phyloP scores from a whole-genome alignment of 768 basidiomycete genomes.

The Tricholoma terreum region DNA sequence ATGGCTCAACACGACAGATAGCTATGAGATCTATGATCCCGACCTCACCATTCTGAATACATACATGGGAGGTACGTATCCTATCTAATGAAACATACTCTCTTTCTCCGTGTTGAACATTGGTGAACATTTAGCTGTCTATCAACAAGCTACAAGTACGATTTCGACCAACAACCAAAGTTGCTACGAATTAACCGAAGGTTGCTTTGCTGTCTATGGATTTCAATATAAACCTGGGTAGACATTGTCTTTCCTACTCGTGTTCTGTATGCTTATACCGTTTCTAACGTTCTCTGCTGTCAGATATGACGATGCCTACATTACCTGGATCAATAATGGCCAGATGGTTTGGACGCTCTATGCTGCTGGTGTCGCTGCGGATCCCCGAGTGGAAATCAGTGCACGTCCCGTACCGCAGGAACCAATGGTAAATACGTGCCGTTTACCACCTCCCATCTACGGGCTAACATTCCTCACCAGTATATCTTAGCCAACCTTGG shows the following conservation, averaged over 20 bases:
- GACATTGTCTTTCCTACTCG: constrained; percentile 22
- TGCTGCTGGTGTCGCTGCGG: constrained; percentile 45
- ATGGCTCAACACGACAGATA: constrained; percentile 52
- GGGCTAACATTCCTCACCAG: constrained; percentile 25
- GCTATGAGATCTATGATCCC: constrained; percentile 47
- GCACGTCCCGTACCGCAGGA: constrained; percentile 63
- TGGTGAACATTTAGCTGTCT: constrained; percentile 37
- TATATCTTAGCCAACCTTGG: constrained; percentile 73
- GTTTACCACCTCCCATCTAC: neutral
- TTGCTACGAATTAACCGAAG: constrained; percentile 52
- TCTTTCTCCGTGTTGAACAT: constrained; percentile 22
- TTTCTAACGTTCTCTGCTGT: neutral
- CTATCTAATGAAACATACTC: constrained; percentile 36
- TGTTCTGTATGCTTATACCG: constrained; percentile 18
- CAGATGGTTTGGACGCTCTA: constrained; percentile 52
- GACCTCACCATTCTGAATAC: constrained; percentile 46
- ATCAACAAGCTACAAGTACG: constrained; percentile 74
- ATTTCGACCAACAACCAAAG: constrained; percentile 56
- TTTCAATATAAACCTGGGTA: constrained; percentile 52
- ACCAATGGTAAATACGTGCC: constrained; percentile 54
- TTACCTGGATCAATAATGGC: constrained; percentile 60
- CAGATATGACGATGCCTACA: constrained; percentile 48
- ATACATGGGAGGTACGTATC: constrained; percentile 60
- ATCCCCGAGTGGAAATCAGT: constrained; percentile 50
- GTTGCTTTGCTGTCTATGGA: constrained; percentile 37